Evolutionary conservation across 2,329 filamentous ascomycete genomes (phyloP).

Genomic region (Ophiostoma sp.): DNA sequence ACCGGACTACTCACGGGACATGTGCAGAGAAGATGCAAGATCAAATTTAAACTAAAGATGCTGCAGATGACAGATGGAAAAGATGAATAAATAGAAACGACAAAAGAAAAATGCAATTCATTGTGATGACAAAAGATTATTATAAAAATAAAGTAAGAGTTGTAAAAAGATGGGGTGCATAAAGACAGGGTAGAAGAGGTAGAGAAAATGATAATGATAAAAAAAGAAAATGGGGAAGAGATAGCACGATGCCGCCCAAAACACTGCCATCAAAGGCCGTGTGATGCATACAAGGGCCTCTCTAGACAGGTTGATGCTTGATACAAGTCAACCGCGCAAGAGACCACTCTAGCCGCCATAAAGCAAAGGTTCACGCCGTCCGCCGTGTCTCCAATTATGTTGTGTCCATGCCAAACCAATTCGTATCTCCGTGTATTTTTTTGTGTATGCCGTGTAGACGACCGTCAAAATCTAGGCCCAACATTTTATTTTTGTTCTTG

Average conservation of each 20-base stretch:
- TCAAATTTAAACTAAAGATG: background rate
- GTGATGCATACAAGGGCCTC: background rate
- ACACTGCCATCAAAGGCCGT: background rate
- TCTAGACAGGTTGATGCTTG: background rate
- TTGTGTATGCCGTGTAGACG: conserved; percentile 18
- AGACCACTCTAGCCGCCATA: conserved; percentile 4
- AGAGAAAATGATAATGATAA: conserved; percentile 9
- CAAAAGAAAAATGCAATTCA: conserved; percentile 14
- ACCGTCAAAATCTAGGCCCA: conserved; percentile 14
- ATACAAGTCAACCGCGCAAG: background rate
- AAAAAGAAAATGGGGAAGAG: conserved; percentile 17
- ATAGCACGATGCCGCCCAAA: conserved; percentile 18
- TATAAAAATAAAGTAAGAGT: conserved; percentile 11
- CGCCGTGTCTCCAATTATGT: conserved; percentile 16
- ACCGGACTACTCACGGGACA: background rate
- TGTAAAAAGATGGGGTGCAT: conserved; percentile 14
- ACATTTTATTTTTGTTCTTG: background rate
- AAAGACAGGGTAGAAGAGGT: conserved; percentile 16
- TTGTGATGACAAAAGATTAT: conserved; percentile 18
- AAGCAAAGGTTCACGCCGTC: conserved; percentile 19
- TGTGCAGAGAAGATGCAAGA: background rate
- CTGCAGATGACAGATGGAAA: background rate
- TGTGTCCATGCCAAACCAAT: conserved; percentile 20
- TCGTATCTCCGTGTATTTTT: conserved; percentile 22
- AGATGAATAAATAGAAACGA: background rate